A percentile compares a stretch with the other conserved stretches of the same genome.
phyloP scores from a whole-genome alignment of 169 alveolate species.

The Eimeria acervulina region DNA sequence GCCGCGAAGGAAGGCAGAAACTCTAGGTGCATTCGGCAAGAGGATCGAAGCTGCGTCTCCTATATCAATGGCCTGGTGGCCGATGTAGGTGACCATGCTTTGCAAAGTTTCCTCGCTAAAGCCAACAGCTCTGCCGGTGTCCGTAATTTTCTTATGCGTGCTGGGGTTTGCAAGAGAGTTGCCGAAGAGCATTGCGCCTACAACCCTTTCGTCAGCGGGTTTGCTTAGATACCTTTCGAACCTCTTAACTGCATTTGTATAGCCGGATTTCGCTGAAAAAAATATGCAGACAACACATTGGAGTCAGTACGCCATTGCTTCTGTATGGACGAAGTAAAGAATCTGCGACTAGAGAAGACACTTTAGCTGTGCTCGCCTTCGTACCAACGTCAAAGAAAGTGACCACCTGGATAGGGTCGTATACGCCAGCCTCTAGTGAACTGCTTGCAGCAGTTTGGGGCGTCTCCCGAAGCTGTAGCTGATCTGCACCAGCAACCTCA shows the following conservation, averaged over 20 bases:
- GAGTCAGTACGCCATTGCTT: not conserved
- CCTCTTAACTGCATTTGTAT: conserved; percentile 10
- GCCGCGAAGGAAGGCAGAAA: conserved; percentile 45
- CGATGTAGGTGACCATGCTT: conserved; percentile 16
- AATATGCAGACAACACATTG: not conserved
- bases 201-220: not conserved
- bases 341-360: not conserved
- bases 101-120: not conserved
- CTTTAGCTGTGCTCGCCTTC: not conserved
- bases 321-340: not conserved
- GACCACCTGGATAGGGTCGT: conserved; percentile 11
- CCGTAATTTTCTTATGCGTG: not conserved
- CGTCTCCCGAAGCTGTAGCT: not conserved
- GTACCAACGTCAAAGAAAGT: conserved; percentile 51
- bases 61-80: conserved; percentile 1
- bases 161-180: conserved; percentile 56
- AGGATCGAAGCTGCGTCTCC: conserved; percentile 49
- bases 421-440: conserved; percentile 9
- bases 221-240: not conserved
- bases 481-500: not conserved
- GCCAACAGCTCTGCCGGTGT: conserved; percentile 5
- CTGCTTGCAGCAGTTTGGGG: not conserved
- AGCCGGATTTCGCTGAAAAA: conserved; percentile 16
- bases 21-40: conserved; percentile 36
- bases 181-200: conserved; percentile 53